Percentiles rank a stretch among this genome's conserved stretches.
phyloP scores from a whole-genome alignment of 2,329 filamentous ascomycete species.

The Fusarium sp. region DNA sequence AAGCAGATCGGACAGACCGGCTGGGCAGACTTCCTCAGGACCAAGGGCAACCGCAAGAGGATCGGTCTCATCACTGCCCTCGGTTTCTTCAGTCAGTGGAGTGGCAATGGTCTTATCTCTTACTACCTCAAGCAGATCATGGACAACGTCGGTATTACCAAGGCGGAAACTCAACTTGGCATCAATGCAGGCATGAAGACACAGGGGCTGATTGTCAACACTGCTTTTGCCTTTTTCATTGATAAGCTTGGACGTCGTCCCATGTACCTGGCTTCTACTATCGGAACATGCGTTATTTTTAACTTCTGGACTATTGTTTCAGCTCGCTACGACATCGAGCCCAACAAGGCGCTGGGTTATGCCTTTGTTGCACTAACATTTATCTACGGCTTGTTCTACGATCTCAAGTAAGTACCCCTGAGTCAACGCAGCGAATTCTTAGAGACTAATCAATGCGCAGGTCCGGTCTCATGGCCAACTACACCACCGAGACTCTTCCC shows the following conservation, averaged over 20 bases:
- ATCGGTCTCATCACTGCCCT: constrained; percentile 45
- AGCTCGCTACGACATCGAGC: constrained; percentile 48
- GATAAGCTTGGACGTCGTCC: constrained; percentile 38
- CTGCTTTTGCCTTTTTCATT: constrained; percentile 43
- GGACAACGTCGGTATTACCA: constrained; percentile 42
- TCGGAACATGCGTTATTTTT: constrained; percentile 50
- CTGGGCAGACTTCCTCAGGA: constrained; percentile 44
- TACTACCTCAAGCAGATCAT: constrained; percentile 35
- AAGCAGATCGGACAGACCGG: constrained; percentile 30
- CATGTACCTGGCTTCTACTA: constrained; percentile 20
- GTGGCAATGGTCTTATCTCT: constrained; percentile 31
- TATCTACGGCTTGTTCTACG: constrained; percentile 55
- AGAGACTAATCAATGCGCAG: constrained; percentile 31
- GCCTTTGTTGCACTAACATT: constrained; percentile 56
- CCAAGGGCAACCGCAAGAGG: constrained; percentile 48
- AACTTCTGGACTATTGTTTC: constrained; percentile 35
- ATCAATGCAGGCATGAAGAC: constrained; percentile 45
- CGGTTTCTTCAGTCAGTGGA: constrained; percentile 36
- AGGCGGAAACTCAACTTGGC: constrained; percentile 52
- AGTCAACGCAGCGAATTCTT: rapidly evolving
- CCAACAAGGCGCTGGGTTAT: constrained; percentile 28
- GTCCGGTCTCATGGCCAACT: constrained; percentile 48
- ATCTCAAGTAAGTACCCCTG: constrained; percentile 38
- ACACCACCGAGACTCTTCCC: constrained; percentile 49
- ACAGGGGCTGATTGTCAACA: constrained; percentile 20